Base-by-base conservation (phyloP, 805 yeast species). In the Candida ficus region DNA sequence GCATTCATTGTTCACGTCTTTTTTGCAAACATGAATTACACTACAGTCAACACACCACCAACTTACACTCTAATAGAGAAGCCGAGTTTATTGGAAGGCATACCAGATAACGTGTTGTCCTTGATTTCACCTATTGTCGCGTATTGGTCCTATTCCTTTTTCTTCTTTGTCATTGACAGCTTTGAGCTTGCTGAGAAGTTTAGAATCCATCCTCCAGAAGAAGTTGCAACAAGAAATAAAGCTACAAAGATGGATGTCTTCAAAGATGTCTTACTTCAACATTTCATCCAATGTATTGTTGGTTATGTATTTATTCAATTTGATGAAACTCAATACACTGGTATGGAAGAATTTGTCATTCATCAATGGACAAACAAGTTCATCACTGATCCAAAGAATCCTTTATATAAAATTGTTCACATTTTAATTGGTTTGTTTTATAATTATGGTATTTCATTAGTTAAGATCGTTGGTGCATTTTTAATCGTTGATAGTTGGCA, bases 401-500 rank as follows among this genome's bases (percentile, higher is more conserved):
- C 54, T 43, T 18, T 46, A 48, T 23, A 76, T 2, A 83, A 89
- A 12, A 6, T 18, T 5, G 32, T 35, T 5, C 23, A 18, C 13
- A 12, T 16, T 9, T 8, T 35, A 5, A 68, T 73, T 45, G 49
- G 56, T 14, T 50, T 66, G 9, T 68, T 85, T 22, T 88, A 86
- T 62, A 70, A 73, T 67, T 78, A 78, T 52, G 86, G 83, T 5
- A 57, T 78, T 50, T 80, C 96, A 1, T 33, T 65, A 1, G 21
- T 76, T n/a, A 79, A 78, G 49, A 61, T 88, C 25, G 36, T 64
- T 12, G 35, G 70, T 23, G 96, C 95, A 3, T 81, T 89, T 55
- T 57, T 78, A 38, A 67, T 93, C 47, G 75, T 93, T 52, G 99
- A 93, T 61, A 74, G 95, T 4, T 93, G 99, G 99, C 99, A 93